Conservation (phyloP, 2,329 filamentous ascomycete species). For the Pseudofabraea citricarpa region DNA sequence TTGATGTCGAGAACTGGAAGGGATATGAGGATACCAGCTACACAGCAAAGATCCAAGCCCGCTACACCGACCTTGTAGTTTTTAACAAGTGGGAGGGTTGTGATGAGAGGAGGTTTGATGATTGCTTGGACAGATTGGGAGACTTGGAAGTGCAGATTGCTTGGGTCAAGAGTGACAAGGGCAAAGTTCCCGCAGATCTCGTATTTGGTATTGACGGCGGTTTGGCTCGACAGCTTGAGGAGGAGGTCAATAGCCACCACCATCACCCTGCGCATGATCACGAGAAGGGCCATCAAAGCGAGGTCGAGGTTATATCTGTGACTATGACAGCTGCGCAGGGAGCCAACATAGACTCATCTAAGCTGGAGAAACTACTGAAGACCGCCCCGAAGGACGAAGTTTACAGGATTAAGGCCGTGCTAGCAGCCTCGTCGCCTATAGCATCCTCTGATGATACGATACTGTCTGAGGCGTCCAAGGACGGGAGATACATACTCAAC, state of each 20-base stretch:
- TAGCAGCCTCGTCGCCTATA: conserved; percentile 43
- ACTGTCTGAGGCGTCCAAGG: conserved; percentile 25
- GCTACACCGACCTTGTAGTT: conserved; percentile 67
- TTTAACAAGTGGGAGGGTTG: conserved; percentile 70
- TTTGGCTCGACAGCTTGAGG: conserved; percentile 54
- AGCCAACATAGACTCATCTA: conserved; percentile 47
- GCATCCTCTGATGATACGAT: conserved; percentile 46
- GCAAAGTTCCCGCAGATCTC: conserved; percentile 71
- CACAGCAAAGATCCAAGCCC: conserved; percentile 67
- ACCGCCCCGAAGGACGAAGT: conserved; percentile 86
- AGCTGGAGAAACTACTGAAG: conserved; percentile 63
- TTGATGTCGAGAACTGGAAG: conserved; percentile 73
- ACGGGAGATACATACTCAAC: conserved; percentile 78
- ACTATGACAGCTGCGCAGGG: conserved; percentile 47
- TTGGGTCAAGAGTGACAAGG: conserved; percentile 80
- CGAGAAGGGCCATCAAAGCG: conserved; percentile 61
- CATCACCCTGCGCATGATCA: conserved; percentile 29
- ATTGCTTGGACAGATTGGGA: conserved; percentile 60
- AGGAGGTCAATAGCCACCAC: conserved; percentile 16
- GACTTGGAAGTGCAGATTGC: conserved; percentile 63
- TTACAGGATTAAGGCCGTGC: conserved; percentile 83
- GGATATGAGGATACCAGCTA: conserved; percentile 68
- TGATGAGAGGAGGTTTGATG: conserved; percentile 56
- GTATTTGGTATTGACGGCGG: conserved; percentile 86
- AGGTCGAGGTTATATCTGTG: conserved; percentile 90